phyloP scores from a whole-genome alignment of 2,329 filamentous ascomycete genomes.

The Aspergillus udagawae region DNA sequence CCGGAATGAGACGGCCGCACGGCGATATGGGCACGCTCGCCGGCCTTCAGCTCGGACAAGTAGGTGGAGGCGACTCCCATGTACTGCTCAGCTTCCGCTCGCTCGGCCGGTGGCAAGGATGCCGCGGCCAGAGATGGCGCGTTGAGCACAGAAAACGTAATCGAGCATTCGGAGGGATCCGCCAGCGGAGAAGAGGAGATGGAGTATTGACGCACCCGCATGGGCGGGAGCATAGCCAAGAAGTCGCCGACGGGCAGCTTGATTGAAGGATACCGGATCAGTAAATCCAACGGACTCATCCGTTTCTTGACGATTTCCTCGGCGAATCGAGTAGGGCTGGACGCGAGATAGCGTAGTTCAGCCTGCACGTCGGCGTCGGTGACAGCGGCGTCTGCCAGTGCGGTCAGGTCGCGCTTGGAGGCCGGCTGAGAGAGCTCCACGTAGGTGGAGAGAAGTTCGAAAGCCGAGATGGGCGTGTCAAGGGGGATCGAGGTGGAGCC shows the following conservation, averaged over 20 bases:
- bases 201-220: constrained; percentile 75
- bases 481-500: constrained; percentile 46
- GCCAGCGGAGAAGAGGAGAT: constrained; percentile 70
- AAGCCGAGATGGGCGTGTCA: constrained; percentile 55
- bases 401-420: constrained; percentile 59
- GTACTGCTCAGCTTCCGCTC: constrained; percentile 43
- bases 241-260: constrained; percentile 63
- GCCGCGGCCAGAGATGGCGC: constrained; percentile 42
- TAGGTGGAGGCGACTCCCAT: constrained; percentile 61
- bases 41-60: constrained; percentile 45
- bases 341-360: constrained; percentile 26
- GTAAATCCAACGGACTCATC: constrained; percentile 57
- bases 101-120: constrained; percentile 37
- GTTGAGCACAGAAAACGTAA: constrained; percentile 67
- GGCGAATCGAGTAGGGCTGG: constrained; percentile 39
- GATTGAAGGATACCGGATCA: constrained; percentile 60
- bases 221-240: constrained; percentile 68
- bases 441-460: constrained; percentile 64
- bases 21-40: constrained; percentile 30
- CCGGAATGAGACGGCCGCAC: constrained; percentile 33
- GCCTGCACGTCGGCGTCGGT: constrained; percentile 48
- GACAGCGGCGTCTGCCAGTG: constrained; percentile 44
- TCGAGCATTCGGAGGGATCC: constrained; percentile 53
- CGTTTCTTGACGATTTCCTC: constrained; percentile 53
- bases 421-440: constrained; percentile 70